Base-by-base conservation (phyloP, 1,284 basidiomycete species). In the Heliocybe sulcata region DNA sequence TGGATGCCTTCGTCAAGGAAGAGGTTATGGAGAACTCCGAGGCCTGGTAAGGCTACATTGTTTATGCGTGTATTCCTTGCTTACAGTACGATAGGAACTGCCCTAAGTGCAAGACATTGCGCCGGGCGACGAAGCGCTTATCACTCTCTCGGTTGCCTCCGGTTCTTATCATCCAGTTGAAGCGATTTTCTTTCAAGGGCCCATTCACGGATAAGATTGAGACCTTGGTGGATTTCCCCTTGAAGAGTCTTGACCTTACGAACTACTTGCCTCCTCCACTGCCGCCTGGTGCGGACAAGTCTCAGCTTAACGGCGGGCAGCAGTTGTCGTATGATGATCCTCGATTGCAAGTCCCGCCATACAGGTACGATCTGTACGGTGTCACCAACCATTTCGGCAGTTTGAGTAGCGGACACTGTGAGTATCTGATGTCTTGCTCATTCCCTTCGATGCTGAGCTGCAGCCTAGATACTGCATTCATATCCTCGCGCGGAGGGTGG, bases 161-260 rank as follows among this genome's bases (percentile, higher is more conserved):
- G 0, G 85, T 99, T 35, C 80, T 99, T 12, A 77, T 99, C 59
- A 94, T 99, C 62, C 95, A 98, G 65, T 79, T 99, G 45, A 99
- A 99, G 67, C 85, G 97, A 31, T 99, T 99, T 73, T 90, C 91
- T 50, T 89, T 89, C 59, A 90, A 92, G 61, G 94, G 94, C 0
- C 87, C 87, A 1, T 97, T 96, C 70, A 95, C 93, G 50, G 94
- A 98, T 74, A 98, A 98, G 74, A 83, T 94, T 55, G 92, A 95
- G 69, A 93, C 92, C 6, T 80, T 85, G 54, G 87, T 95, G 54
- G 90, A 94, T 58, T 99, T 94, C 71, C 96, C 96, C 8, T 75
- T 90, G 56, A 85, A 83, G 56, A 72, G 73, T 29, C 76, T 99
- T 35, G 96, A 99, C 66, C 72, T 99, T 49, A 96, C 94, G 23